phyloP scores from a whole-genome alignment of 257 asterid genomes.

The Echites panduratus region DNA sequence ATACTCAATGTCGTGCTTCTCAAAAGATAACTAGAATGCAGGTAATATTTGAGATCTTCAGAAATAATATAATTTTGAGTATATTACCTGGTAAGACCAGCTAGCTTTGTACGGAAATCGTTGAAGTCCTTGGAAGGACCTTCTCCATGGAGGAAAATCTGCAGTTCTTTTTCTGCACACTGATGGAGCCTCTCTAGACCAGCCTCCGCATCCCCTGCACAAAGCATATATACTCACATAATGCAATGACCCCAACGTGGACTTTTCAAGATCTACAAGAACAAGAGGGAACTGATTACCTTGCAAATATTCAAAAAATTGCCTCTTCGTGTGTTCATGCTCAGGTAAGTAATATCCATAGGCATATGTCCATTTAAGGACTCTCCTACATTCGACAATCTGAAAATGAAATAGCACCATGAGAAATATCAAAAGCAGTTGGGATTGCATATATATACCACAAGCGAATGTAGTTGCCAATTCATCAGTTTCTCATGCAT shows the following conservation, averaged over 20 bases:
- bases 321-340: constrained; percentile 57
- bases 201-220: constrained; percentile 93
- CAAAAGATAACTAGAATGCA: background rate
- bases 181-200: constrained; percentile 99
- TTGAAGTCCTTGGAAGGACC: constrained; percentile 71
- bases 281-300: constrained; percentile 39
- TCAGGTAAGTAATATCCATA: constrained; percentile 89
- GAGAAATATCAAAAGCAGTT: too few relatives aligned
- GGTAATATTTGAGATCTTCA: background rate
- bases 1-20: background rate
- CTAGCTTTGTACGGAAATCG: constrained; percentile 91
- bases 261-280: constrained; percentile 1
- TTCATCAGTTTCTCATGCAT: background rate
- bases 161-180: constrained; percentile 94
- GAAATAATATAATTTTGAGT: background rate
- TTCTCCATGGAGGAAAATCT: constrained; percentile 47
- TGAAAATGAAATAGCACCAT: constrained; percentile 33
- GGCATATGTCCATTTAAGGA: constrained; percentile 95
- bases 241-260: background rate
- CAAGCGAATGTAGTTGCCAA: background rate
- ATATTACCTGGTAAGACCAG: constrained; percentile 93
- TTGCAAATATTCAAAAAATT: constrained; percentile 94
- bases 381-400: constrained; percentile 98
- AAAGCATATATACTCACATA: background rate
- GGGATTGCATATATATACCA: background rate